Evolutionary conservation across 257 asterid species (phyloP).

Genomic region (Cynanchum wilfordii): DNA sequence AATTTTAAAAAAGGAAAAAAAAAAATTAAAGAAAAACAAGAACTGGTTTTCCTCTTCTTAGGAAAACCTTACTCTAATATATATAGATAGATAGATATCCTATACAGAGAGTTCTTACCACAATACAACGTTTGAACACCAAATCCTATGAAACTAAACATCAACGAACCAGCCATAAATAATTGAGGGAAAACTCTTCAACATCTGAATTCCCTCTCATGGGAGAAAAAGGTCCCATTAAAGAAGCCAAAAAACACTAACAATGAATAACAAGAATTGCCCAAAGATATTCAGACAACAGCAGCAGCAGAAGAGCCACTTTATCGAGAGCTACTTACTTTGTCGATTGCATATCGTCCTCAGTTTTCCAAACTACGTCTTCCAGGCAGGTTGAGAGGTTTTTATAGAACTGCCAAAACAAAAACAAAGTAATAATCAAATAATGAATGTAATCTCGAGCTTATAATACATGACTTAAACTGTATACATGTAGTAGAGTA

Average conservation of each 20-base stretch:
- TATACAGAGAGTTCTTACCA: background rate
- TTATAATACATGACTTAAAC: no score
- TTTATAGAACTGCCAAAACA: slow-evolving; percentile 66
- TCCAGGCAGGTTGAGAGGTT: slow-evolving; percentile 63
- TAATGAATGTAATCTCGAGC: background rate
- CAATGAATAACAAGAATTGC: slow-evolving; percentile 27
- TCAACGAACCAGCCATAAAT: background rate
- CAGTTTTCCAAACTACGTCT: slow-evolving; percentile 91
- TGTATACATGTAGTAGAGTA: no score
- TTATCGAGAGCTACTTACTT: slow-evolving; percentile 28
- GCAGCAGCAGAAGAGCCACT: background rate
- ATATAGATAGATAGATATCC: background rate
- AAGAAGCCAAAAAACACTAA: slow-evolving; percentile 22
- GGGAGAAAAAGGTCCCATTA: slow-evolving; percentile 43
- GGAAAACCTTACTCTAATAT: background rate
- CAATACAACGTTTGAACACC: background rate
- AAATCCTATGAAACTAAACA: background rate
- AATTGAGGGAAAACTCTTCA: background rate
- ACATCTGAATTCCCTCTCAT: slow-evolving; percentile 26
- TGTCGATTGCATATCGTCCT: slow-evolving; percentile 69
- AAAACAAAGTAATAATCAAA: background rate
- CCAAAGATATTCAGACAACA: background rate
- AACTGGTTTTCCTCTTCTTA: background rate
- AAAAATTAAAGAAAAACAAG: background rate
- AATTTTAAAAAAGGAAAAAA: no score